phyloP scores from a whole-genome alignment of 2,329 filamentous ascomycete species.

The Penicillium sp. region DNA sequence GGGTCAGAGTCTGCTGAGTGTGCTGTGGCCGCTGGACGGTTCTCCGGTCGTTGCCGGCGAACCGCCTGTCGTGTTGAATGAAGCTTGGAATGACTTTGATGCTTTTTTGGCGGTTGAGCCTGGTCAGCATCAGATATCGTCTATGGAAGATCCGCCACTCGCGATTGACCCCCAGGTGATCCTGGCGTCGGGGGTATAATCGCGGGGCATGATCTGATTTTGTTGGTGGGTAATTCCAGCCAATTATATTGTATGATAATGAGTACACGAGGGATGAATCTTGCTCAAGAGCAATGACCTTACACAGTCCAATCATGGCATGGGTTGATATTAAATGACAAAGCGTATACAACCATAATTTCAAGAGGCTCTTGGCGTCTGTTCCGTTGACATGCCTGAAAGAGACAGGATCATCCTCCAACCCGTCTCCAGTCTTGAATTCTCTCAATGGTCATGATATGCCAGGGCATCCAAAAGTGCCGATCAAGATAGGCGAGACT shows the following conservation, averaged over 20 bases:
- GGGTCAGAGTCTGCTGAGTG: constrained; percentile 15
- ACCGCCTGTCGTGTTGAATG: constrained; percentile 10
- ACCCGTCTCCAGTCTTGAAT: background rate
- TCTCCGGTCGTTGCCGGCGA: constrained; percentile 11
- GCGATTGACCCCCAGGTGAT: constrained; percentile 22
- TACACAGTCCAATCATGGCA: background rate
- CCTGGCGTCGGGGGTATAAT: constrained; percentile 13
- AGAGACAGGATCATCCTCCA: constrained; percentile 1
- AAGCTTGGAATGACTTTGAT: constrained; percentile 45
- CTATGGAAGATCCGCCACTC: constrained; percentile 9
- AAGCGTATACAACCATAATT: background rate
- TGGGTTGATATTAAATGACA: background rate
- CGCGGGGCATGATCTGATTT: background rate
- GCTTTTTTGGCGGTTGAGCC: constrained; percentile 37
- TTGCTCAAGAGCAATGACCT: background rate
- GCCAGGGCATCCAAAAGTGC: background rate
- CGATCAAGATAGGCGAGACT: constrained; percentile 9
- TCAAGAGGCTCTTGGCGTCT: background rate
- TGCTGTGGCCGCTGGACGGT: constrained; percentile 17
- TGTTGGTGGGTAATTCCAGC: background rate
- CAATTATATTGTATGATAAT: background rate
- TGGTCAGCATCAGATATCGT: constrained; percentile 16
- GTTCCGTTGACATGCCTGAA: background rate
- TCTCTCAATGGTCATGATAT: background rate
- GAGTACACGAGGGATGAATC: constrained; percentile 1